Percentiles rank a stretch among this genome's conserved stretches.
phyloP scores from a whole-genome alignment of 2,329 filamentous ascomycete species.

The Metarhizium brunneum region DNA sequence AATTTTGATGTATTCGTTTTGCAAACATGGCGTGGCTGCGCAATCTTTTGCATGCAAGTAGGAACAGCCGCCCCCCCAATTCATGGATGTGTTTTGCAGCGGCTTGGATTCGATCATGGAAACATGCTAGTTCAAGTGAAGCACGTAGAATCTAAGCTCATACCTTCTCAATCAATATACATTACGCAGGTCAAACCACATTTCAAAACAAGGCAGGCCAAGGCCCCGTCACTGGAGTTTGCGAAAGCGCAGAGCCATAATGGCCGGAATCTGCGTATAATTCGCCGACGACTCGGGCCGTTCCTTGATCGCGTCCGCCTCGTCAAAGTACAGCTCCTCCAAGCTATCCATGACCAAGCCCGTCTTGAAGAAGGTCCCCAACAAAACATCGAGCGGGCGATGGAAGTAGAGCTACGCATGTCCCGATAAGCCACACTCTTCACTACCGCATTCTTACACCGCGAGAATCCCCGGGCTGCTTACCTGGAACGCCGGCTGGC shows the following conservation, averaged over 20 bases:
- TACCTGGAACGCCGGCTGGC: constrained; percentile 25
- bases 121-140: no score
- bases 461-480: constrained; percentile 1
- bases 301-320: constrained; percentile 19
- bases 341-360: constrained; percentile 34
- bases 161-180: no score
- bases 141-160: no score
- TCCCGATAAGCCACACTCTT: neutral
- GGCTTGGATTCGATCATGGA: no score
- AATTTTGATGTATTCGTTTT: no score
- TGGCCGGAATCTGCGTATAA: constrained; percentile 27
- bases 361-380: constrained; percentile 31
- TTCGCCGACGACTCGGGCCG: constrained; percentile 27
- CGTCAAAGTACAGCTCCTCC: constrained; percentile 35
- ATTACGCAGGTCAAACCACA: no score
- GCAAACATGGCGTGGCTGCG: no score
- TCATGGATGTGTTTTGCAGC: no score
- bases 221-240: neutral
- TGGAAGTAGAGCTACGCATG: constrained; percentile 29
- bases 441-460: no score
- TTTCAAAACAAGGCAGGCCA: neutral
- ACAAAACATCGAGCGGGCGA: constrained; percentile 33
- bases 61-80: no score
- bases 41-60: no score
- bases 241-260: constrained; percentile 14